Conservation (phyloP, 2,329 filamentous ascomycete species). For the Fusarium pininemorale region DNA sequence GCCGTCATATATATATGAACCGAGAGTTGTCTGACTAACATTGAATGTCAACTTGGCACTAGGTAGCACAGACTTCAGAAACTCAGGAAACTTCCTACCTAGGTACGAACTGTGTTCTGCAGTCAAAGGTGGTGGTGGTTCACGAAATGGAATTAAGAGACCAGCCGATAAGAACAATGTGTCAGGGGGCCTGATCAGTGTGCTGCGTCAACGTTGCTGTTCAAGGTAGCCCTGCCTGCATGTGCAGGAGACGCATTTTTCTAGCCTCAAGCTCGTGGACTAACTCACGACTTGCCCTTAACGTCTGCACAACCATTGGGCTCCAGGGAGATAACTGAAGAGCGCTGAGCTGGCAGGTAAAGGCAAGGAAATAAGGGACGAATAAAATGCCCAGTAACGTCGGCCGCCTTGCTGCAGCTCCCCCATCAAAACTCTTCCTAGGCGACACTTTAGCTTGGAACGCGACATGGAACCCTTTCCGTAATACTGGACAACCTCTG, state of each 20-base stretch:
- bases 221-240: slow-evolving; percentile 4
- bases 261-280: neutral
- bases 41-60: neutral
- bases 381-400: slow-evolving; percentile 27
- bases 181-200: neutral
- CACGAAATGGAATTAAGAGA: neutral
- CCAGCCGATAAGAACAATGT: neutral
- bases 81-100: neutral
- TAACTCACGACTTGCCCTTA: neutral
- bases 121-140: neutral
- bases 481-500: slow-evolving; percentile 4
- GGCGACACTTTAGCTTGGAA: slow-evolving; percentile 24
- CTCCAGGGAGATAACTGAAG: slow-evolving; percentile 2
- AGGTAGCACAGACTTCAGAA: neutral
- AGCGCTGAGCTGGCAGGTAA: slow-evolving; percentile 18
- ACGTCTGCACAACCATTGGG: slow-evolving; percentile 1
- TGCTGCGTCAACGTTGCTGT: neutral
- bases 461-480: slow-evolving; percentile 30
- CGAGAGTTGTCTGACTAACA: neutral
- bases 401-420: slow-evolving; percentile 34
- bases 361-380: slow-evolving; percentile 12
- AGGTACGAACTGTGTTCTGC: neutral
- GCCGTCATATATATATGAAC: slow-evolving; percentile 2
- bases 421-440: slow-evolving; percentile 15
- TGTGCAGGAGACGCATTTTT: slow-evolving; percentile 4